Evolutionary conservation across 345 rosid species (phyloP).

Genomic region (Citrus unshiu): DNA sequence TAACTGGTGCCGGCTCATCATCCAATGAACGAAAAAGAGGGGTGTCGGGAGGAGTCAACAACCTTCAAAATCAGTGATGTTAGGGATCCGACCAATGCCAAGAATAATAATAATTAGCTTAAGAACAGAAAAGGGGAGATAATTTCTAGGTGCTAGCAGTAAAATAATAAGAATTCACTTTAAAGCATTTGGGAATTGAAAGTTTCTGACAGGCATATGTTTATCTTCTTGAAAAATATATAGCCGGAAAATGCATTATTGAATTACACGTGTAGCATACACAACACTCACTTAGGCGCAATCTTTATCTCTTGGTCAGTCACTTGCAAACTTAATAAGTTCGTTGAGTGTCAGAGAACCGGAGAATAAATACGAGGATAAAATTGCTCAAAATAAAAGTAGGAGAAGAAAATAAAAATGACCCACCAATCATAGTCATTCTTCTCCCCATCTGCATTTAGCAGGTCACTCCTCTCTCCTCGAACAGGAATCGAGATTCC

Average conservation of each 20-base stretch:
- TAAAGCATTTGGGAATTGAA: background rate
- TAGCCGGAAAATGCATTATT: background rate
- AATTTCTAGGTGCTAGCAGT: background rate
- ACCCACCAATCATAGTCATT: constrained; percentile 96
- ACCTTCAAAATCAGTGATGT: constrained; percentile 55
- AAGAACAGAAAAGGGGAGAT: background rate
- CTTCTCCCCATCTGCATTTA: constrained; percentile 82
- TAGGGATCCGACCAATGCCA: constrained; percentile 30
- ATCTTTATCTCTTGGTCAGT: background rate
- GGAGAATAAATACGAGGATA: background rate
- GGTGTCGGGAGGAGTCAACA: constrained; percentile 96
- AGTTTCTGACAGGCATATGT: background rate
- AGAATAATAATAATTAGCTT: background rate
- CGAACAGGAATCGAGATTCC: constrained; percentile 72
- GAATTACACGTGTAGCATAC: background rate
- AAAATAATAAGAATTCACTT: background rate
- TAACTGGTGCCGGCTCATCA: constrained; percentile 62
- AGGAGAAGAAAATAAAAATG: constrained; percentile 11
- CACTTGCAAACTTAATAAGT: constrained; percentile 7
- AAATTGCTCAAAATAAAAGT: background rate
- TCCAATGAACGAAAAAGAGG: constrained; percentile 96
- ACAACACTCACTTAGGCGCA: background rate
- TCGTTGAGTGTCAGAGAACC: background rate
- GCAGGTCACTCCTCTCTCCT: constrained; percentile 86
- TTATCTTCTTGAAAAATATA: background rate